A percentile compares a stretch with the other conserved stretches of the same genome.
Evolutionary conservation across 352 stramenopile species (phyloP).

Genomic region (Halophytophthora batemanensis): DNA sequence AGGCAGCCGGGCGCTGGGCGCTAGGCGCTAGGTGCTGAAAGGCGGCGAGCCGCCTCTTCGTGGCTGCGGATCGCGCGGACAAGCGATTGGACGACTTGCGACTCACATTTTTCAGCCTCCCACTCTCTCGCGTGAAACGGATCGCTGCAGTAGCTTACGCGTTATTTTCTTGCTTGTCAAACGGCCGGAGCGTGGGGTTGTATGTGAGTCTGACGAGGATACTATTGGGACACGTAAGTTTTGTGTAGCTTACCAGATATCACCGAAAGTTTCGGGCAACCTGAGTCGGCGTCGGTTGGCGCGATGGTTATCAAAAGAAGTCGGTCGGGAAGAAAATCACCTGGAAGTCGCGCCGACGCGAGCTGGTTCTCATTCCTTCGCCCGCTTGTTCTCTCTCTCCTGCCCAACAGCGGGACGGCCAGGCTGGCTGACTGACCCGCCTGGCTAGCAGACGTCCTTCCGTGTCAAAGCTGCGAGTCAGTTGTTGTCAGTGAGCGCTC

Average conservation of each 20-base stretch:
- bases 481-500: too few species aligned
- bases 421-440: too few species aligned
- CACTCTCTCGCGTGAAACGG: slow-evolving; percentile 13
- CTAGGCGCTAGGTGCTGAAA: slow-evolving; percentile 18
- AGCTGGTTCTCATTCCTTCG: too few species aligned
- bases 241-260: neutral
- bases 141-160: neutral
- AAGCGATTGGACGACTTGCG: slow-evolving; percentile 1
- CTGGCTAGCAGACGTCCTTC: too few species aligned
- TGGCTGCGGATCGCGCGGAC: too few species aligned
- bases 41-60: slow-evolving; percentile 32
- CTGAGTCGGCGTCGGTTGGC: too few species aligned
- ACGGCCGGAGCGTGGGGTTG: neutral
- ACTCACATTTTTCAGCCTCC: slow-evolving; percentile 10
- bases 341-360: too few species aligned
- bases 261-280: neutral
- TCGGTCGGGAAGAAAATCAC: too few species aligned
- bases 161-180: neutral
- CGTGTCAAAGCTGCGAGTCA: too few species aligned
- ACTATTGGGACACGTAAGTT: neutral
- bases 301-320: too few species aligned
- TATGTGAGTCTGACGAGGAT: neutral
- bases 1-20: slow-evolving; percentile 52
- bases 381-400: too few species aligned
- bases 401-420: too few species aligned